Conservation (phyloP, 495 filamentous ascomycete genomes). For the Talaromyces stipitatus region DNA sequence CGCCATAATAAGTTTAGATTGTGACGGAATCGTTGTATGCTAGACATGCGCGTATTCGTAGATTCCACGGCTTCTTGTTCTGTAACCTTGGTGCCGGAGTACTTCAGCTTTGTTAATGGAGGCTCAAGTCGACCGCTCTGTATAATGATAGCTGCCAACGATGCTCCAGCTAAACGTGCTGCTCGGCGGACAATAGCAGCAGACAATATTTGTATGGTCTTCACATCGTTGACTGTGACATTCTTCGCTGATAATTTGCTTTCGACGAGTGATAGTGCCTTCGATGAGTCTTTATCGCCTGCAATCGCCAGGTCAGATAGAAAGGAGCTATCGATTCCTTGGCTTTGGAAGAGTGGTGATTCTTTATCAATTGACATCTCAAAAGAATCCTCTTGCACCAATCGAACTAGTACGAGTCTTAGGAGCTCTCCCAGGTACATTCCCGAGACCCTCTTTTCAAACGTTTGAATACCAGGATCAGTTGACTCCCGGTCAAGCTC, state of each 20-base stretch:
- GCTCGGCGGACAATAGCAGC: slow-evolving; percentile 13
- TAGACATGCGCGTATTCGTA: not conserved
- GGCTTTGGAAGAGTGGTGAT: not conserved
- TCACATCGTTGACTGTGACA: slow-evolving; percentile 32
- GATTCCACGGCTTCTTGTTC: not conserved
- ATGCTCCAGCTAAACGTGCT: slow-evolving; percentile 15
- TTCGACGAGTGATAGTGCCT: slow-evolving; percentile 62
- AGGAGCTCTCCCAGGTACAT: slow-evolving; percentile 98
- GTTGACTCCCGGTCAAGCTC: slow-evolving; percentile 69
- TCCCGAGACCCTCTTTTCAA: slow-evolving; percentile 94
- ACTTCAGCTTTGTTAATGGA: not conserved
- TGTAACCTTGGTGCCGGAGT: not conserved
- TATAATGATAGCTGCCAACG: slow-evolving; percentile 16
- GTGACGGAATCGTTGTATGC: not conserved
- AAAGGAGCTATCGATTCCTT: slow-evolving; percentile 67
- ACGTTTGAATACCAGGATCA: slow-evolving; percentile 96
- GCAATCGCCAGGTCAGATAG: slow-evolving; percentile 65
- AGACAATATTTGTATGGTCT: slow-evolving; percentile 12
- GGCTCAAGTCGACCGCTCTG: slow-evolving; percentile 10
- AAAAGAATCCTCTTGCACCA: not conserved
- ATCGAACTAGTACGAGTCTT: slow-evolving; percentile 18
- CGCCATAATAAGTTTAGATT: not conserved
- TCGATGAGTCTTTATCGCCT: slow-evolving; percentile 67
- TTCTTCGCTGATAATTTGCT: slow-evolving; percentile 50
- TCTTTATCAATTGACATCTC: not conserved